Base-by-base conservation (phyloP, 2,329 filamentous ascomycete genomes). In the Nemania abortiva region DNA sequence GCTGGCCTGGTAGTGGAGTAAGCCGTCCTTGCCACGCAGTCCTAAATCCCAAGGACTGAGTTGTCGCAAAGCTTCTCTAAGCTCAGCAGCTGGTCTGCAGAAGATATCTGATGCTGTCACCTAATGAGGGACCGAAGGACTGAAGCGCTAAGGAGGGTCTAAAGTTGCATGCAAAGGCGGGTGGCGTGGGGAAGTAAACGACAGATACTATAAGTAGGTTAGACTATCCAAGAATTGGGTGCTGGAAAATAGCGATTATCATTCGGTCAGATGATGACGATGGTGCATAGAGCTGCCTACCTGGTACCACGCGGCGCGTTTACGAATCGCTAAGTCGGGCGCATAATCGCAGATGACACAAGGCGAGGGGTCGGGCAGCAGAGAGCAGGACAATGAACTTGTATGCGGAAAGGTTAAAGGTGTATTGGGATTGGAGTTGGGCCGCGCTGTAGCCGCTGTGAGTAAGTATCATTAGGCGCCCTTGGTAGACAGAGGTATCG, bases 291-390 rank as follows among this genome's bases (percentile, higher is more conserved):
- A 74, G 70, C 65, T 69, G 71, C 70, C 34, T 42, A n/a, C 34
- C 34, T 37, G 22, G 65, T 57, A 73, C 56, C 64, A 67, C 63
- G 71, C 72, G 66, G 74, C 74, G 74, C 72, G 72, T 72, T 73
- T 74, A 69, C 60, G 53, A 67, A 70, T 73, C 61, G 63, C 67
- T 64, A 64, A 24, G 50, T 66, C 63, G 66, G 66, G 70, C 65
- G 68, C 72, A 74, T 74, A 68, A 71, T 69, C 72, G 65, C 50
- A 65, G 65, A 65, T 59, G 42, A 69, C 37, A 66, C 52, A 60
- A 56, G 54, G 52, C 53, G 39, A 56, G 57, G 62, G 59, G 52
- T 65, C 64, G 62, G 59, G 71, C 69, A 72, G 64, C 59, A 55
- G 65, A 62, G 59, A 18, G 34, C 37, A 50, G 57, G 24, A 58